These are phyloP conservation scores for Saccharomyces hybrid DNA, from an alignment of 1,139 yeast genomes.

Conservation along the genomic window DNA sequence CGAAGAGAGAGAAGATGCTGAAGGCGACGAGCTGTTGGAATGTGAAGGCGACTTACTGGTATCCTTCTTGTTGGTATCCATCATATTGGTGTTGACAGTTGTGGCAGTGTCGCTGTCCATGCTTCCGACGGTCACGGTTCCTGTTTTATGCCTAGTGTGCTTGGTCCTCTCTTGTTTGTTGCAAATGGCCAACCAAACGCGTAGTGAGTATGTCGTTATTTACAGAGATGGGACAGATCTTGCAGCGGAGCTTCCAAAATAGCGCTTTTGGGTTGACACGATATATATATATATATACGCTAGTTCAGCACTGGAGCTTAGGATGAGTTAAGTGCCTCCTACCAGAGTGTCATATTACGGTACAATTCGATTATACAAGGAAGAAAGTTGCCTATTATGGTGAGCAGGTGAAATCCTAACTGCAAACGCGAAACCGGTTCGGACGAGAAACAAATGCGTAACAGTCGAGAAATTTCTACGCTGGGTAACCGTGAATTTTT, in stretches of 20 bases:
- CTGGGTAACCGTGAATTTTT: not conserved
- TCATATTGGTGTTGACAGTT: not conserved
- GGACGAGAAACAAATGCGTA: not conserved
- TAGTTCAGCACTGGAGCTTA: too few species aligned
- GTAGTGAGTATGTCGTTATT: not conserved
- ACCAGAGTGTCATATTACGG: not conserved
- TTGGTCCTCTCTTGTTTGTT: not conserved
- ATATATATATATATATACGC: not conserved
- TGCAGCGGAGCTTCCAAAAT: not conserved
- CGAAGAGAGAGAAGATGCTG: not conserved
- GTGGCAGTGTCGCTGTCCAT: not conserved
- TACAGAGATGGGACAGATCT: not conserved
- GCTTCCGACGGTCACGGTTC: too few species aligned
- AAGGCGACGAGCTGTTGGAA: not conserved
- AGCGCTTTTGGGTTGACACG: not conserved
- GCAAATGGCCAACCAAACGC: not conserved
- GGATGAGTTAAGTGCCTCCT: too few species aligned
- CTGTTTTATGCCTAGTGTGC: not conserved
- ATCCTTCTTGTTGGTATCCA: slow-evolving; percentile 1
- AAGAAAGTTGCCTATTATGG: not conserved
- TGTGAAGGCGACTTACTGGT: not conserved
- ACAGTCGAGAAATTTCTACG: not conserved
- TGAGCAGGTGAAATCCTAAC: not conserved
- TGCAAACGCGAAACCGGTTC: not conserved
- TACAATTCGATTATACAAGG: too few species aligned